Evolutionary conservation across 78 protist genomes (phyloP).

Genomic region (Planoprotostelium fungivorum): DNA sequence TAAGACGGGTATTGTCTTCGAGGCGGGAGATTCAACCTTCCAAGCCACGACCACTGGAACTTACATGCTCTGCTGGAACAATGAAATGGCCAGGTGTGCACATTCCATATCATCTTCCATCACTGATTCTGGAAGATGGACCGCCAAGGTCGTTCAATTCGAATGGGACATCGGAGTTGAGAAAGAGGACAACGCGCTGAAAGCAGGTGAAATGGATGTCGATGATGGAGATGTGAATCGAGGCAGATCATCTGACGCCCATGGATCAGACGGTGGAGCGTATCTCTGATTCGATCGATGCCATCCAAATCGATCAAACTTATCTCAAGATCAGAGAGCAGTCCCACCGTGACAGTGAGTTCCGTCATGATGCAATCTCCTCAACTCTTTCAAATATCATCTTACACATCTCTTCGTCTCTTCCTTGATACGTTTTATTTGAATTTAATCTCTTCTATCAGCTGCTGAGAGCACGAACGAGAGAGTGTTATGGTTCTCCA

Average conservation of each 20-base stretch:
- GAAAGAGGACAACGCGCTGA: conserved; percentile 8
- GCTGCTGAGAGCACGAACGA: neutral
- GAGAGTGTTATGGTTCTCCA: neutral
- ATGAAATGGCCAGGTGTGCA: conserved; percentile 76
- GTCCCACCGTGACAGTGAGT: neutral
- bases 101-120: too few relatives aligned
- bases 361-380: too few relatives aligned
- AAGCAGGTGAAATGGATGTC: neutral
- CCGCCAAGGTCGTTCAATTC: conserved; percentile 77
- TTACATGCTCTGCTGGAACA: conserved; percentile 78
- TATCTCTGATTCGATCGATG: neutral
- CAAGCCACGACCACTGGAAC: conserved; percentile 32
- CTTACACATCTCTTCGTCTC: neutral
- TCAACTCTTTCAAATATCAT: too few relatives aligned
- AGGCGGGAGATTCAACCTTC: conserved; percentile 16
- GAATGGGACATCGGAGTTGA: too few relatives aligned
- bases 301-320: neutral
- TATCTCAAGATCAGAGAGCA: neutral
- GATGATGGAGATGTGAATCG: neutral
- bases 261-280: neutral
- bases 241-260: too few relatives aligned
- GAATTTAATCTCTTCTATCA: too few relatives aligned
- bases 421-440: too few relatives aligned
- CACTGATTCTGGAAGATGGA: conserved; percentile 45
- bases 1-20: conserved; percentile 35